A percentile compares a stretch with the other conserved stretches of the same genome.
These are phyloP conservation scores for Peniophora sp. DNA, from an alignment of 1,284 basidiomycete species.

Conservation along the genomic window DNA sequence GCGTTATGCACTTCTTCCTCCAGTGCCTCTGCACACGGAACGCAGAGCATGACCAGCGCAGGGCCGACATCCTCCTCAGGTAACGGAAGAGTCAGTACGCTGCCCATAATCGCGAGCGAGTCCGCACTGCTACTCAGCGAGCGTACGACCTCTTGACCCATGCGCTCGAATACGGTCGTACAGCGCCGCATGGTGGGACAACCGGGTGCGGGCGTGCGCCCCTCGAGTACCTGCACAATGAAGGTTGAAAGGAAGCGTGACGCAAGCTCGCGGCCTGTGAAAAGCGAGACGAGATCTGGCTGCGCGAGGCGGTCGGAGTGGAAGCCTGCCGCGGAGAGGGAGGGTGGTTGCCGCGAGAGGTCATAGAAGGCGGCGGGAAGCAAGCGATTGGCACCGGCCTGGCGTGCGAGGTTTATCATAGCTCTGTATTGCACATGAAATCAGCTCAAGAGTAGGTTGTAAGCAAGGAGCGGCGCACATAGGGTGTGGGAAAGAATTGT, in stretches of 20 bases:
- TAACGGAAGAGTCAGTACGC: constrained; percentile 51
- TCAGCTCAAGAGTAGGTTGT: constrained; percentile 10
- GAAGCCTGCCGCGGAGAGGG: constrained; percentile 28
- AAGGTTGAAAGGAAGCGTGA: constrained; percentile 69
- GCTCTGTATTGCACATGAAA: constrained; percentile 25
- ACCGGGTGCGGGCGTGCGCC: constrained; percentile 37
- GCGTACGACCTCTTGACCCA: constrained; percentile 62
- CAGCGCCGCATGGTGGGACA: constrained; percentile 50
- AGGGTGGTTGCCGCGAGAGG: constrained; percentile 39
- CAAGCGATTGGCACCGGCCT: constrained; percentile 26
- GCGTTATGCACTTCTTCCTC: constrained; percentile 44
- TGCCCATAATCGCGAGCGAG: constrained; percentile 59
- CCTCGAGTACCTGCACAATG: constrained; percentile 62
- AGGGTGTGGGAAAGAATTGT: constrained; percentile 49
- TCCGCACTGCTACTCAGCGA: constrained; percentile 68
- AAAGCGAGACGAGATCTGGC: constrained; percentile 46
- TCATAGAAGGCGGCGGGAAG: constrained; percentile 46
- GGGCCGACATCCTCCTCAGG: constrained; percentile 33
- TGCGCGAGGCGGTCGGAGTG: constrained; percentile 30
- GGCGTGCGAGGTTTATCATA: constrained; percentile 35
- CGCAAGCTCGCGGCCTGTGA: constrained; percentile 61
- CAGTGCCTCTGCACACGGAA: constrained; percentile 55
- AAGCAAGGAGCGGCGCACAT: constrained; percentile 38
- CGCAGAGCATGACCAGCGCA: constrained; percentile 49
- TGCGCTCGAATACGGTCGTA: constrained; percentile 60